Evolutionary conservation across 2,329 filamentous ascomycete genomes (phyloP), one percentile per base, ranked within the genome.

Genomic region (Hypoxylon rubiginosum): DNA sequence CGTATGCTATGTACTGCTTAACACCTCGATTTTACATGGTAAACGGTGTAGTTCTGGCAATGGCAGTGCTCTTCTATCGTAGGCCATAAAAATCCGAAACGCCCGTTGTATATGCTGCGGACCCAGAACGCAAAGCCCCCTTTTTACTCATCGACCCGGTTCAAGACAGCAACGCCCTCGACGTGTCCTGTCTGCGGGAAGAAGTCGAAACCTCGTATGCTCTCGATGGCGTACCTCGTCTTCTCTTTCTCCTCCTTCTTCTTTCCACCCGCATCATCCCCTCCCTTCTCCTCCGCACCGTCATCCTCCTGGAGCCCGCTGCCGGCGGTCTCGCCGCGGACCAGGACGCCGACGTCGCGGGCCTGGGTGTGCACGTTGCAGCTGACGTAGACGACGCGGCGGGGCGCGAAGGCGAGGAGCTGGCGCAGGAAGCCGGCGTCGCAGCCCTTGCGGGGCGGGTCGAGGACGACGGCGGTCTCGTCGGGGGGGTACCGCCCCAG

Each of bases 331-430:
- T 88, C 80, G 0, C 94, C 94, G 36, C 91, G 86, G 0, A 98
- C 93, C 74, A 99, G 81, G 66, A 95, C 88, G 0, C 94, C 96
- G 0, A 99, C 90, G 79, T 99, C 96, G 57, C 96, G 84, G 13
- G 96, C 96, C 85, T 98, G 96, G 8, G 95, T 98, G 77, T 99
- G 96, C 70, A 99, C 96, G 75, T 99, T 99, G 75, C 96, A 99
- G 76, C 92, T 97, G 43, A 99, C 95, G 78, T 99, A 99, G 4
- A 97, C 89, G 10, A 99, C 88, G 64, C 96, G 85, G 69, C 85
- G 85, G 0, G 96, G 95, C 0, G 86, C 91, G 74, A 92, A 97
- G 5, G 82, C 80, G 58, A 97, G 82, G 74, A 99, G 80, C 82
- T 99, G 96, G 15, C 83, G 80, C 45, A 99, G 81, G 78, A 99